A percentile compares a stretch with the other conserved stretches of the same genome.
Conservation (phyloP, 768 basidiomycete species). For the Kwoniella mangroviensis region DNA sequence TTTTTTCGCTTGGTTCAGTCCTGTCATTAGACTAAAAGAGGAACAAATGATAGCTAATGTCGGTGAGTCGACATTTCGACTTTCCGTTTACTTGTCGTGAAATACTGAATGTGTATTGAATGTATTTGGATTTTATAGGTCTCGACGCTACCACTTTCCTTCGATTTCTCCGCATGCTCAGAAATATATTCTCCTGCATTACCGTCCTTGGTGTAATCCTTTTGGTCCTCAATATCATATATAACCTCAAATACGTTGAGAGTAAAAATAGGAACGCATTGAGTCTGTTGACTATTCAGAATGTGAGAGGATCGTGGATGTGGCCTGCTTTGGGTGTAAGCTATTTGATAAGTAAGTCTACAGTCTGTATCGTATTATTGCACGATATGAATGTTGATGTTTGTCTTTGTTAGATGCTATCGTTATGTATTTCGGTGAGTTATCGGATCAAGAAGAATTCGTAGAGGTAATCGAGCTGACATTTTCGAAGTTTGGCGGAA, state of each 20-base stretch:
- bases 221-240: constrained; percentile 81
- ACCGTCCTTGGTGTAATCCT: constrained; percentile 60
- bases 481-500: constrained; percentile 48
- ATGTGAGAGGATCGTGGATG: constrained; percentile 72
- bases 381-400: constrained; percentile 15
- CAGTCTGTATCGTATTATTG: neutral
- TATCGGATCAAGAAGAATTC: neutral
- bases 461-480: neutral
- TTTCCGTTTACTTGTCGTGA: neutral
- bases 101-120: too few relatives aligned
- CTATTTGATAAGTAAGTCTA: constrained; percentile 71
- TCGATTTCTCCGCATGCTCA: constrained; percentile 84
- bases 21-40: constrained; percentile 79
- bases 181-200: constrained; percentile 58
- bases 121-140: constrained; percentile 61
- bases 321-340: constrained; percentile 83
- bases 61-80: constrained; percentile 39
- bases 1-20: constrained; percentile 86
- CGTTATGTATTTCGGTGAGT: constrained; percentile 47
- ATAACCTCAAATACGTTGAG: constrained; percentile 73
- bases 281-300: constrained; percentile 74
- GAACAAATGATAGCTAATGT: constrained; percentile 71
- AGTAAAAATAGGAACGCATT: constrained; percentile 60
- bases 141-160: constrained; percentile 92
- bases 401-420: constrained; percentile 25